Evolutionary conservation across 1,139 yeast species (phyloP).

Genomic region (Kodamaea anthophila): DNA sequence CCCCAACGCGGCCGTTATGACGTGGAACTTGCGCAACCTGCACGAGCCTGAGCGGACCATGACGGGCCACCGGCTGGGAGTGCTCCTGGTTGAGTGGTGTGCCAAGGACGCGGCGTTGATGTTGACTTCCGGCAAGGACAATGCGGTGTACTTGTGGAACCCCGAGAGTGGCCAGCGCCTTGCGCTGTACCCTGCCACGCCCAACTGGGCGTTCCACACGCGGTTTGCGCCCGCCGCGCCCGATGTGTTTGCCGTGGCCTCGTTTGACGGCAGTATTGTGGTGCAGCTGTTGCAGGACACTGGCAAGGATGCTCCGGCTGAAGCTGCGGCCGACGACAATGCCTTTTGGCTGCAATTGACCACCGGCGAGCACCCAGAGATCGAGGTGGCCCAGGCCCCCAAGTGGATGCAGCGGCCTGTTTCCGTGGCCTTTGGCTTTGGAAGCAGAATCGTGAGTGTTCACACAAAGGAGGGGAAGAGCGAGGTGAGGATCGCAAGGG

Average conservation of each 20-base stretch:
- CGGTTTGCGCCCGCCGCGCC: conserved; percentile 85
- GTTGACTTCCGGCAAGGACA: conserved; percentile 88
- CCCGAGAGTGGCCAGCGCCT: conserved; percentile 65
- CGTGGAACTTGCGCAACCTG: conserved; percentile 94
- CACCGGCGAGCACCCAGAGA: conserved; percentile 65
- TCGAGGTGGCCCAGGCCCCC: conserved; percentile 75
- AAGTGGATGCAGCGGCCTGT: conserved; percentile 77
- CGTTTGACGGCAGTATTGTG: conserved; percentile 81
- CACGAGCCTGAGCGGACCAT: conserved; percentile 77
- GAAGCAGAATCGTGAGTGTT: conserved; percentile 68
- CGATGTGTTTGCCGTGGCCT: conserved; percentile 87
- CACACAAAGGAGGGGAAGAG: conserved; percentile 18
- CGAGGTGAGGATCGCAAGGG: conserved; percentile 44
- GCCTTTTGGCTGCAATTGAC: conserved; percentile 79
- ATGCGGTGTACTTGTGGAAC: conserved; percentile 84
- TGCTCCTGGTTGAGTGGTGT: conserved; percentile 92
- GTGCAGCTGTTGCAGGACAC: conserved; percentile 88
- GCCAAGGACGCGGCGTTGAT: conserved; percentile 69
- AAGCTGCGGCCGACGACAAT: conserved; percentile 51
- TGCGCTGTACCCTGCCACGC: conserved; percentile 86
- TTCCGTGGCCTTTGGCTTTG: conserved; percentile 84
- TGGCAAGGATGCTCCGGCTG: conserved; percentile 38
- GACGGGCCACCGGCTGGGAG: conserved; percentile 82
- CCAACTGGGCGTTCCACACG: conserved; percentile 91
- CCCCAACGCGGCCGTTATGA: conserved; percentile 68